These are phyloP conservation scores for Pulicaria dysenterica DNA, from an alignment of 129 eudicot genomes.

Conservation along the genomic window DNA sequence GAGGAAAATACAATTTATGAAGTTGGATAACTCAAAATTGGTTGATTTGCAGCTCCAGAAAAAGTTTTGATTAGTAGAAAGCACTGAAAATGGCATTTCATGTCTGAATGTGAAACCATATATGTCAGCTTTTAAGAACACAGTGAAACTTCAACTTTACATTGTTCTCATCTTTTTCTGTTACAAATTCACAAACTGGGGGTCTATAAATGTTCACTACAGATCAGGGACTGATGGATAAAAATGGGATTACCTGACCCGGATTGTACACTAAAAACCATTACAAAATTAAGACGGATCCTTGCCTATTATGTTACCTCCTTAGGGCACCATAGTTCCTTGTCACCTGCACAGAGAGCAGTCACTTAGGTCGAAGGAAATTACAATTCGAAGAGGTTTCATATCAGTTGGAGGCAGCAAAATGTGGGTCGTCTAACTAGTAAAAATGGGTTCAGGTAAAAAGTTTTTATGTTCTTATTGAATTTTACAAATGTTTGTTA, in stretches of 20 bases:
- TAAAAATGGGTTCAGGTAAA: neutral
- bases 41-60: constrained; percentile 8
- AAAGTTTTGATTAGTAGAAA: neutral
- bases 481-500: neutral
- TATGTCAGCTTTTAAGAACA: constrained; percentile 7
- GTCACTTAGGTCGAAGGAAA: neutral
- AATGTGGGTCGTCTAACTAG: neutral
- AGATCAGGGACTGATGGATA: neutral
- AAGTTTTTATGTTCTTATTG: neutral
- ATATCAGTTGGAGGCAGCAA: neutral
- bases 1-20: no score
- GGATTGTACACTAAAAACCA: constrained; percentile 22
- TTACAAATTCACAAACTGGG: constrained; percentile 14
- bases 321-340: constrained; percentile 84
- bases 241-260: constrained; percentile 11
- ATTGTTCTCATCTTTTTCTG: neutral
- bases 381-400: neutral
- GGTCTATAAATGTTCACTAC: neutral
- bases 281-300: constrained; percentile 13
- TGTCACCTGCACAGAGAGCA: constrained; percentile 53
- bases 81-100: neutral
- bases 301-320: constrained; percentile 34
- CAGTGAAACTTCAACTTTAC: constrained; percentile 10
- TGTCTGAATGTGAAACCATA: constrained; percentile 17
- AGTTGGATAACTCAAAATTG: neutral